phyloP scores from a whole-genome alignment of 2,329 filamentous ascomycete species.

The Colletotrichum viniferum region DNA sequence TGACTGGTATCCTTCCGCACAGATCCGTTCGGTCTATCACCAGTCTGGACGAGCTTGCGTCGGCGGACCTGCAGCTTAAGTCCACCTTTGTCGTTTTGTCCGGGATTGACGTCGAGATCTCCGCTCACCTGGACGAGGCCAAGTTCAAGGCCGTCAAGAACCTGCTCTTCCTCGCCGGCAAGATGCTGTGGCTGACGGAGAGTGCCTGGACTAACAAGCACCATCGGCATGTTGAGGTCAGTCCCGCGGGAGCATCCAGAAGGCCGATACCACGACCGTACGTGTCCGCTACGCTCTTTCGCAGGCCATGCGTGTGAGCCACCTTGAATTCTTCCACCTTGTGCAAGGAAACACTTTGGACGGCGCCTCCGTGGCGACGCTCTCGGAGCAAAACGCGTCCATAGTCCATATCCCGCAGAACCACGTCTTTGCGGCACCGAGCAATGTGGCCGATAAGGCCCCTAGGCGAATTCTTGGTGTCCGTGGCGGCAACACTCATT shows the following conservation, averaged over 20 bases:
- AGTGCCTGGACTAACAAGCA: slow-evolving; percentile 15
- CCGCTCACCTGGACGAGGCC: slow-evolving; percentile 30
- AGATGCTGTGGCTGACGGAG: slow-evolving; percentile 25
- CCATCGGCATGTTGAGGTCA: slow-evolving; percentile 1
- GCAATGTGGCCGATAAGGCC: not conserved
- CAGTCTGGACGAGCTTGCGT: not conserved
- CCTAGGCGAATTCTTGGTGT: not conserved
- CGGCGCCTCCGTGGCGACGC: not conserved
- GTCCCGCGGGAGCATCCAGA: not conserved
- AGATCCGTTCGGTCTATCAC: not conserved
- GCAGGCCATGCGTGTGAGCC: not conserved
- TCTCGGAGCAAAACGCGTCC: not conserved
- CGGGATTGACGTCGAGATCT: slow-evolving; percentile 27
- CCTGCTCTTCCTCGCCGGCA: not conserved
- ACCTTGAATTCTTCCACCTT: not conserved
- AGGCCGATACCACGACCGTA: not conserved
- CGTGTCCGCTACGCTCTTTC: not conserved
- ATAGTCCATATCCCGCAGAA: not conserved
- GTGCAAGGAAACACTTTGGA: not conserved
- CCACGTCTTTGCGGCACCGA: not conserved
- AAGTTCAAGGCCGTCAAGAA: not conserved
- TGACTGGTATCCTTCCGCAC: too few relatives aligned
- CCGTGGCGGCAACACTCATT: not conserved
- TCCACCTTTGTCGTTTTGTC: slow-evolving; percentile 9
- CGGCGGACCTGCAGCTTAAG: not conserved